Percentiles rank a stretch among this genome's conserved stretches.
Evolutionary conservation across 2,329 filamentous ascomycete species (phyloP).

Genomic region (Fusarium sp.): DNA sequence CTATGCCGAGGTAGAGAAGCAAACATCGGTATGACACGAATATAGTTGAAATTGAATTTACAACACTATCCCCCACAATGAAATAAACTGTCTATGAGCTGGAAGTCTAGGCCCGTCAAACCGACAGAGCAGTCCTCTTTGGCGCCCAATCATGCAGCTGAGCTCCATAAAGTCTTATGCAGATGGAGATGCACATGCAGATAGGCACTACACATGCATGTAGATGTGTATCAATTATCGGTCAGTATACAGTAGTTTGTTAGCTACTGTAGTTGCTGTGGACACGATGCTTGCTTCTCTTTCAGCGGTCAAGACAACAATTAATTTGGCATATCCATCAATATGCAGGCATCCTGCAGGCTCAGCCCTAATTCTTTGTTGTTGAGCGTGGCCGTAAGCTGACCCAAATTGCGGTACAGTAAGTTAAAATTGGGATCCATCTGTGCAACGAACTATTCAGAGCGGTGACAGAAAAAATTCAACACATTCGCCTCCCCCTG

Average conservation of each 20-base stretch:
- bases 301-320: conserved; percentile 38
- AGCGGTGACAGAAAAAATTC: conserved; percentile 21
- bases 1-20: background rate
- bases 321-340: background rate
- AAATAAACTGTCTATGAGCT: conserved; percentile 1
- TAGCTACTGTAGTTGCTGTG: conserved; percentile 1
- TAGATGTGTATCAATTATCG: conserved; percentile 8
- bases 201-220: background rate
- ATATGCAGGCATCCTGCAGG: conserved; percentile 1
- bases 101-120: conserved; percentile 26
- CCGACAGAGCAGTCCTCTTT: conserved; percentile 9
- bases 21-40: conserved; percentile 1
- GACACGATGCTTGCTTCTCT: conserved; percentile 33
- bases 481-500: conserved; percentile 23
- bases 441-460: conserved; percentile 18
- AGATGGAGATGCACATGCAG: background rate
- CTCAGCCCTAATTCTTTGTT: conserved; percentile 34
- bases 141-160: conserved; percentile 23
- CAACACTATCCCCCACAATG: conserved; percentile 28
- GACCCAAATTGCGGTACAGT: conserved; percentile 19
- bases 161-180: conserved; percentile 5
- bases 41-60: background rate
- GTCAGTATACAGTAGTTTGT: conserved; percentile 1
- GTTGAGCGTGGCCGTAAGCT: conserved; percentile 32
- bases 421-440: conserved; percentile 31